phyloP scores from a whole-genome alignment of 345 rosid species.

The Sonneratia caseolaris region DNA sequence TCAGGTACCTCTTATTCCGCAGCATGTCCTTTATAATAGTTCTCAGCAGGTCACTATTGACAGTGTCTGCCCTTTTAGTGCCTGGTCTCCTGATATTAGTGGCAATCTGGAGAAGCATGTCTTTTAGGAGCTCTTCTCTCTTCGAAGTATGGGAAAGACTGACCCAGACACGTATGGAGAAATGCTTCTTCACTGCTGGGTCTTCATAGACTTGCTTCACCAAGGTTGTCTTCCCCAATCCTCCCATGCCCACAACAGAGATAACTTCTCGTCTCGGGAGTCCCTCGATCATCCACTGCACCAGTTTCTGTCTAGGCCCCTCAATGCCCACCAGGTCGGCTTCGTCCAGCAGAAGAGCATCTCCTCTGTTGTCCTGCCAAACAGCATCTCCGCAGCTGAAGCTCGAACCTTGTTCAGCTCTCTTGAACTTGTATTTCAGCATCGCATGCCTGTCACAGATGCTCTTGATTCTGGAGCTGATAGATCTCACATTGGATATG shows the following conservation, averaged over 20 bases:
- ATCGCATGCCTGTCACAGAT: constrained; percentile 15
- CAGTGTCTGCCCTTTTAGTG: constrained; percentile 5
- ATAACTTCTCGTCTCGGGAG: constrained; percentile 8
- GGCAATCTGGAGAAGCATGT: constrained; percentile 11
- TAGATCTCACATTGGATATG: constrained; percentile 8
- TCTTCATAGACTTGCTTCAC: constrained; percentile 21
- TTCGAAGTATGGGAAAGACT: constrained; percentile 14
- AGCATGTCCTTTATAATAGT: constrained; percentile 1
- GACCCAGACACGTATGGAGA: constrained; percentile 16
- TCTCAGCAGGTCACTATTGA: constrained; percentile 4
- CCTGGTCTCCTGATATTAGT: constrained; percentile 1
- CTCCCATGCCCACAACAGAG: constrained; percentile 27
- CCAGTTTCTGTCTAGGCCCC: constrained; percentile 8
- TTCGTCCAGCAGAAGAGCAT: constrained; percentile 27
- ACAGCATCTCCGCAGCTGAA: not conserved
- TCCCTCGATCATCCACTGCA: constrained; percentile 13
- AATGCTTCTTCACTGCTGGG: constrained; percentile 10
- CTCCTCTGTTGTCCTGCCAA: constrained; percentile 15
- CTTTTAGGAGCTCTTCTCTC: constrained; percentile 12
- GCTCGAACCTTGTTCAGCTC: constrained; percentile 12
- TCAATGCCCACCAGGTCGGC: constrained; percentile 20
- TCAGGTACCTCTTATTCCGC: constrained; percentile 9
- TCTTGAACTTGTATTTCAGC: constrained; percentile 9
- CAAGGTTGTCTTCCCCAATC: constrained; percentile 29
- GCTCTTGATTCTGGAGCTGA: constrained; percentile 15